Evolutionary conservation across 805 yeast species (phyloP), one percentile per base, ranked within the genome.

Genomic region (Candida loeiensis): DNA sequence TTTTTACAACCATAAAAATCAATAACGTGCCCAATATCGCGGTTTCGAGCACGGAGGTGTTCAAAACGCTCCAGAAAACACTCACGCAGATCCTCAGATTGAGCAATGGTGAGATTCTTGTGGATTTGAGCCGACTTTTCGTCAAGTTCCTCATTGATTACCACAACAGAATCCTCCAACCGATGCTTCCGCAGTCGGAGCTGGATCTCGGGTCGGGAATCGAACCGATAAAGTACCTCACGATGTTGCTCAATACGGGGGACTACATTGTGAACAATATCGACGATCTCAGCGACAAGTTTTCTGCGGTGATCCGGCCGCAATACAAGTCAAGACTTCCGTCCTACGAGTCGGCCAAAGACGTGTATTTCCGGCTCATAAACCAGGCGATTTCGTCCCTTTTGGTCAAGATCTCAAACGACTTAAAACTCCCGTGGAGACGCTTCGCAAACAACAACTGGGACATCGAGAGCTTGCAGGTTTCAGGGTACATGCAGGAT

Each of bases 21-120:
- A 65, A 73, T 25, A 74, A 72, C 28, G 69, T 76, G 7, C 76
- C 83, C 4, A 77, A 82, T 52, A 90, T 93, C 12, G 69, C 93
- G 6, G 86, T 83, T 27, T 85, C 96, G 0, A 85, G 95, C 8
- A 87, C 95, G 1, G 97, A 91, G 49, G 61, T 93, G 24, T 90
- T 93, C 60, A 76, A 88, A 51, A 64, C 77, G 2, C 90, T 86
- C 56, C 77, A 95, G 44, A 81, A 81, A 36, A 64, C 85, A 6
- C 61, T 93, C 26, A 69, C 80, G 16, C 96, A 87, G 55, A 71
- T 89, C 7, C 50, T 47, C 43, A 68, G 55, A 43, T 56, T 65
- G 24, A 57, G 63, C 38, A 58, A 57, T 37, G 73, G 68, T 35
- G 71, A 50, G 32, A 64, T 80, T 14, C 44, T 84, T n/a, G 61